A percentile compares a stretch with the other conserved stretches of the same genome.
phyloP scores from a whole-genome alignment of 2,329 filamentous ascomycete species.

The Aspergillus amoenus region DNA sequence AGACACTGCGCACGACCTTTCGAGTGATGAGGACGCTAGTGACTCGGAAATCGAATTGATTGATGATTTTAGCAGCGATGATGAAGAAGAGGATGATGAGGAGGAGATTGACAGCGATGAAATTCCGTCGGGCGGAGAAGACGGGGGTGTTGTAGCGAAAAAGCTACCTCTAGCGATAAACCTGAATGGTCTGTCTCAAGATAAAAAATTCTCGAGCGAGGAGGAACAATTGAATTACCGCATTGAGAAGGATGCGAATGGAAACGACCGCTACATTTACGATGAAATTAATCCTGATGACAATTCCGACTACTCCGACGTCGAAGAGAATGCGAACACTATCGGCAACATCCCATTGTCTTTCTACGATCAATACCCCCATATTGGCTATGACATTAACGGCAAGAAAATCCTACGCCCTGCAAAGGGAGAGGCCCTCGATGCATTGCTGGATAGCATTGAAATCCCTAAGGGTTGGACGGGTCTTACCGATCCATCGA shows the following conservation, averaged over 20 bases:
- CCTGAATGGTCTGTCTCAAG: constrained; percentile 5
- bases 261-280: constrained; percentile 86
- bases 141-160: constrained; percentile 35
- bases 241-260: constrained; percentile 79
- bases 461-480: constrained; percentile 98
- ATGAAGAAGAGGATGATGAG: constrained; percentile 50
- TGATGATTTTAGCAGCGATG: constrained; percentile 53
- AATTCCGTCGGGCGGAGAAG: constrained; percentile 48
- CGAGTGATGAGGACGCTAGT: constrained; percentile 37
- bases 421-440: constrained; percentile 87
- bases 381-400: constrained; percentile 98
- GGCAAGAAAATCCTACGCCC: constrained; percentile 97
- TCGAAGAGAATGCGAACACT: constrained; percentile 76
- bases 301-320: constrained; percentile 92
- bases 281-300: constrained; percentile 91
- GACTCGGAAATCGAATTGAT: constrained; percentile 56
- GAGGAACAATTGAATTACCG: constrained; percentile 54
- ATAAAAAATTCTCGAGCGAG: constrained; percentile 26
- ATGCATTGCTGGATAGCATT: constrained; percentile 92
- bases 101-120: constrained; percentile 52
- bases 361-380: constrained; percentile 96
- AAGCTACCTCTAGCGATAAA: constrained; percentile 28
- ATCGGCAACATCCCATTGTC: constrained; percentile 92
- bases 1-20: constrained; percentile 42
- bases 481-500: constrained; percentile 87